Evolutionary conservation across 2,329 filamentous ascomycete species (phyloP), one percentile per base, ranked within the genome.

Genomic region (Esteya vermicola): DNA sequence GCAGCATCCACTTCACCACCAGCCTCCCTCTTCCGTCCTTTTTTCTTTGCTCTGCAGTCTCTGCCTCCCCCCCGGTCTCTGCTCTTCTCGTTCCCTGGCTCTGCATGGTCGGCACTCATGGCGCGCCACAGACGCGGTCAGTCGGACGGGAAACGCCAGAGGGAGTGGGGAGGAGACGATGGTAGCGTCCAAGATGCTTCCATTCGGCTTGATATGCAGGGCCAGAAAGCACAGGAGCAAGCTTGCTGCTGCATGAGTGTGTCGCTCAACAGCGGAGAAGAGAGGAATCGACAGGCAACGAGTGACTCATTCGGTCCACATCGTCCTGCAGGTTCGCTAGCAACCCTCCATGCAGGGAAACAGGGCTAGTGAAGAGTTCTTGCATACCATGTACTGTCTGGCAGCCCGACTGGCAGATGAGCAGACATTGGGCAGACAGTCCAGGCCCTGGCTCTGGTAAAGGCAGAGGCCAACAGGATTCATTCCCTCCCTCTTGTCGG

Each of bases 231-330:
- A 18, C 14, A 16, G 31, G 16, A n/a, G n/a, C n/a, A n/a, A n/a
- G n/a, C n/a, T n/a, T 38, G 4, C 23, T 28, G 36, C 33, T 36
- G 45, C 45, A 46, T n/a, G 43, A 41, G 44, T 40, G 43, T 50
- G 51, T 54, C 49, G 47, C 53, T 39, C 49, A 38, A 46, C 33
- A 44, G 33, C 45, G 41, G 43, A 33, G 45, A 43, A 36, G 21
- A 38, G 39, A 31, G 38, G 44, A 42, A 53, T 49, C 43, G 52
- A 57, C 43, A 56, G 55, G 55, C 38, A 33, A 39, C 36, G 47
- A 45, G 51, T 57, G 55, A 57, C 47, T 57, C 54, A 56, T 43
- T 44, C 49, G 12, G 33, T 19, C 36, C 36, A 36, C 18, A n/a
- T 36, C 23, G n/a, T 16, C n/a, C 35, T 36, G 35, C 35, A 36